Evolutionary conservation across 495 filamentous ascomycete genomes (phyloP), one percentile per base, ranked within the genome.

Genomic region (Chlorociboria aeruginascens): DNA sequence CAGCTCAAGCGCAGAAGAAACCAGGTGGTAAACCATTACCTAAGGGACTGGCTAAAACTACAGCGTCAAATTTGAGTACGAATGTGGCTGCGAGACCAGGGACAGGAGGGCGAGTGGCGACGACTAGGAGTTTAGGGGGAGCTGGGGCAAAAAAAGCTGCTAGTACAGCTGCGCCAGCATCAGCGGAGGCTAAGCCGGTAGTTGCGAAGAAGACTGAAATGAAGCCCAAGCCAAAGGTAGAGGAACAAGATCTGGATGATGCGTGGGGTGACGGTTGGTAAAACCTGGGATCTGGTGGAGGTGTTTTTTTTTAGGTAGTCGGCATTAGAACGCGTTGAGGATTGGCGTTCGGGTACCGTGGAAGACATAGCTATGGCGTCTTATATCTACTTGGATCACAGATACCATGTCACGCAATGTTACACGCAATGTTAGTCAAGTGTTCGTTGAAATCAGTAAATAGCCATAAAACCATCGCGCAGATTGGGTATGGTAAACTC

Each of bases 1-100:
- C 85, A 8, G 87, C 86, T 12, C 88, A 94, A 63, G 74, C 79
- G 14, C 75, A 83, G 51, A 95, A 90, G 64, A 66, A 69, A 38
- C 61, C 65, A 1, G 53, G 56, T 0, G 36, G 36, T 47, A 85
- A 81, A 45, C 69, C 78, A 3, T 50, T 94, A 33, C 86, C 86
- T 0, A 95, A 90, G 63, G 87, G 89, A 0, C 57, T 93, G 41
- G 64, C 68, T 7, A 87, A 87, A 58, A 45, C 70, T 13, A 47
- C 63, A 0, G 50, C 69, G 35, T 34, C 56, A 17, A 47, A 25
- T 39, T 28, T 14, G 14, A 60, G 43, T 37, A 35, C 55, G 25
- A 46, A 13, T 36, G 32, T 9, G 25, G 59, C 40, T 41, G 46
- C 1, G 44, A 50, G 32, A 10, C 57, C 64, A 17, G 57, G 62